Evolutionary conservation across 495 filamentous ascomycete species (phyloP).

Genomic region (Pseudotulostoma volvatum): DNA sequence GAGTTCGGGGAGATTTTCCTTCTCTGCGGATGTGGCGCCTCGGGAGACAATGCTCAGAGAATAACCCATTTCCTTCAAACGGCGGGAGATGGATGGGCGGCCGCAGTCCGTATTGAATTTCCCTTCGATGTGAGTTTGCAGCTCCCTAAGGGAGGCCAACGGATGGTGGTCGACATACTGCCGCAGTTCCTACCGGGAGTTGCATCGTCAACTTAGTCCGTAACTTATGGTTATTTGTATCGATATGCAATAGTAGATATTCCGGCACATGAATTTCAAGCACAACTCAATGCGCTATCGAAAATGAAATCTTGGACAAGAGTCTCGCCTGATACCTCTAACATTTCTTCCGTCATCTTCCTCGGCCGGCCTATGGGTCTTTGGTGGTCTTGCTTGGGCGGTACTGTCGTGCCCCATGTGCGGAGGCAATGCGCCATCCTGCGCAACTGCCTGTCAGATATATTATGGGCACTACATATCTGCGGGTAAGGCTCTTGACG

Average conservation of each 20-base stretch:
- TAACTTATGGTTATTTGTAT: not conserved
- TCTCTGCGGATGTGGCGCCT: not conserved
- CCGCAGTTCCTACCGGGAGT: not conserved
- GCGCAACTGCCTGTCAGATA: not conserved
- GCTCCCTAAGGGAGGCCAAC: not conserved
- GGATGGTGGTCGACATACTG: conserved; percentile 2
- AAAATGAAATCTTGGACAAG: no score
- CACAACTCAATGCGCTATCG: no score
- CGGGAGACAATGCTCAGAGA: not conserved
- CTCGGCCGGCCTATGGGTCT: conserved; percentile 1
- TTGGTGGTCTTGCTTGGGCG: not conserved
- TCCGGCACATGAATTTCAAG: no score
- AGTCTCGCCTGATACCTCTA: not conserved
- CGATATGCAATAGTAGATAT: no score
- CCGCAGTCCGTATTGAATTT: not conserved
- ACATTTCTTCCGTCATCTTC: conserved; percentile 1
- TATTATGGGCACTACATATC: not conserved
- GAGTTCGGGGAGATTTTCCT: not conserved
- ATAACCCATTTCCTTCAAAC: conserved; percentile 1
- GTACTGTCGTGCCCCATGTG: conserved; percentile 1
- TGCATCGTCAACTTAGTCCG: not conserved
- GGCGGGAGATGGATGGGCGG: not conserved
- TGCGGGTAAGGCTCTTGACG: conserved; percentile 1
- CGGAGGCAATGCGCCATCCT: conserved; percentile 1
- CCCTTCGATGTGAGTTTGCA: not conserved